These are phyloP conservation scores for Misopates orontium DNA, from an alignment of 257 asterid species.

Conservation along the genomic window DNA sequence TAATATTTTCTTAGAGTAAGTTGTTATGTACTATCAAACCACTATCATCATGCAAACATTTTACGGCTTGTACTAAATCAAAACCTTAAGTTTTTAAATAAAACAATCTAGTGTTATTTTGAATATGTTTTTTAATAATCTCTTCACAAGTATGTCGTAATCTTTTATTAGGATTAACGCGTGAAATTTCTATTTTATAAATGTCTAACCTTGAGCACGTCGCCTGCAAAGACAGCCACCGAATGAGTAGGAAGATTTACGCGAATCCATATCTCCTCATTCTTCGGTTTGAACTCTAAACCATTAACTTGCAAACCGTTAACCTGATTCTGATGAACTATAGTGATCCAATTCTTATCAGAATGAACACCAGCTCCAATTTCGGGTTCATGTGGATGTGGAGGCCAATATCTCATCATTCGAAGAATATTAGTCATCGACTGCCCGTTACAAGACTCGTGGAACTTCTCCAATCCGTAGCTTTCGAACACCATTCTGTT, in stretches of 20 bases:
- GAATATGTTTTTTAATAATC: no score
- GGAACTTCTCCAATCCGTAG: background rate
- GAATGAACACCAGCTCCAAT: constrained; percentile 8
- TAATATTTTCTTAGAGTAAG: no score
- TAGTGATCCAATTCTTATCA: constrained; percentile 6
- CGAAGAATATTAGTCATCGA: constrained; percentile 1
- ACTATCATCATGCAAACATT: no score
- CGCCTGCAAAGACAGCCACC: background rate
- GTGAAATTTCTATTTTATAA: no score
- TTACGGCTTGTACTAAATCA: no score
- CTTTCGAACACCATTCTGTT: constrained; percentile 12
- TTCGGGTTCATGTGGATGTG: background rate
- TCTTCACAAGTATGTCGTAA: background rate
- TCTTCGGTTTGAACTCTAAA: constrained; percentile 10
- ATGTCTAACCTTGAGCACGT: background rate
- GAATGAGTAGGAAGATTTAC: constrained; percentile 10
- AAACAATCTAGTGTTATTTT: no score
- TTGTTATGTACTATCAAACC: no score
- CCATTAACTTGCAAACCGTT: constrained; percentile 16
- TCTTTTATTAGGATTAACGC: no score
- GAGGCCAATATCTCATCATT: constrained; percentile 6
- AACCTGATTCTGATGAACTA: constrained; percentile 9
- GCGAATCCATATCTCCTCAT: background rate
- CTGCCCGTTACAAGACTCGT: background rate
- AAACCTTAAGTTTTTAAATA: no score